Evolutionary conservation across 1,284 basidiomycete species (phyloP), one percentile per base, ranked within the genome.

Genomic region (Ceratorhiza oryzae-sativae): DNA sequence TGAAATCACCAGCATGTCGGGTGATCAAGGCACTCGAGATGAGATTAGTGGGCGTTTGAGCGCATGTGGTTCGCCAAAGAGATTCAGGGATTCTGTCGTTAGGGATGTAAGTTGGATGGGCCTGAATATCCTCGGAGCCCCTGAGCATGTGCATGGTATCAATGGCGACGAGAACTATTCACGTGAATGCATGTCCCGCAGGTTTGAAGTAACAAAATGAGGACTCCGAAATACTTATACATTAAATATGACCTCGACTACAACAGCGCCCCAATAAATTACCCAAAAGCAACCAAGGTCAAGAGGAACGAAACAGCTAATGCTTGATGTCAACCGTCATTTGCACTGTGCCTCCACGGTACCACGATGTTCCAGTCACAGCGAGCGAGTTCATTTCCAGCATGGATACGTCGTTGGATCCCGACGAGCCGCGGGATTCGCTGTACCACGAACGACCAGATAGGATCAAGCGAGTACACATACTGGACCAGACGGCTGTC

Each of bases 391-490:
- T 53, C 49, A 53, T 53, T 30, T 53, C 49, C 12, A 53, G 12
- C 23, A 30, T 27, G 23, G 49, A 53, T 13, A 27, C 13, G 10
- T 1, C 25, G 5, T 10, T 15, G 6, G 5, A n/a, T 15, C 8
- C 18, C 1, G 49, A 30, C 10, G 4, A 30, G 27, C 49, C 13
- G 23, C 49, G 2, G 6, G 49, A 27, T 13, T 27, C 23, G 18
- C 27, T 30, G 18, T 68, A 56, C 65, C 65, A 68, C 5, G 65
- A 55, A 4, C 65, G 49, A 9, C 65, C 65, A 15, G 65, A 68
- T 6, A 68, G 42, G 25, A 68, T 68, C 3, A 68, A 20, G 15
- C 65, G 49, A 20, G 41, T 46, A 23, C 60, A 62, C 60, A 62
- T 62, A n/a, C 41, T 62, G 2, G 60, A 62, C 60, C 60, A 62